Percentiles rank a stretch among this genome's conserved stretches.
phyloP scores from a whole-genome alignment of 495 filamentous ascomycete genomes.

The Cladorrhinum samala region DNA sequence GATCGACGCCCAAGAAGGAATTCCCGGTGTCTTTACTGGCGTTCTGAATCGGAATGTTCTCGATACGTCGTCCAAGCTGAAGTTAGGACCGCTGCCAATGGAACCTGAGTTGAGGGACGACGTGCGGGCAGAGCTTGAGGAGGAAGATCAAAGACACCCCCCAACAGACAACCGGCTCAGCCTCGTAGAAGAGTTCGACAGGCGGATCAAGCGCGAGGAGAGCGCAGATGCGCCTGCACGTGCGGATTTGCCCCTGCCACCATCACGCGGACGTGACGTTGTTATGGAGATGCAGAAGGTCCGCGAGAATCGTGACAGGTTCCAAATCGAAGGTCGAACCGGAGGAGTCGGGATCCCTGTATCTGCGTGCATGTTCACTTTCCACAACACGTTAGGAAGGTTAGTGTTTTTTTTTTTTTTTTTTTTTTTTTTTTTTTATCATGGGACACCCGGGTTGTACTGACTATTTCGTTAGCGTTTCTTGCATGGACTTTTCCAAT shows the following conservation, averaged over 20 bases:
- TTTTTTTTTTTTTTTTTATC: too few species aligned
- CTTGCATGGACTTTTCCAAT: conserved; percentile 87
- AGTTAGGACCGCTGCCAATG: conserved; percentile 72
- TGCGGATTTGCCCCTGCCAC: conserved; percentile 73
- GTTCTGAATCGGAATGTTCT: conserved; percentile 68
- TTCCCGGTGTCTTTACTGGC: conserved; percentile 83
- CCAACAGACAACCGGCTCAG: conserved; percentile 57
- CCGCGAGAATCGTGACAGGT: conserved; percentile 87
- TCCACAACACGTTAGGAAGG: conserved; percentile 91
- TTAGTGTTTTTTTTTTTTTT: too few species aligned
- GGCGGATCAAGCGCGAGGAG: conserved; percentile 81
- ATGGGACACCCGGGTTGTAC: too few species aligned
- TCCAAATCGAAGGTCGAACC: conserved; percentile 71
- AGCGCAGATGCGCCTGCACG: conserved; percentile 74
- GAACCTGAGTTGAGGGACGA: conserved; percentile 73
- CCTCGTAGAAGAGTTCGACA: conserved; percentile 72
- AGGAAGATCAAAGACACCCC: conserved; percentile 67
- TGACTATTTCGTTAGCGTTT: conserved; percentile 52
- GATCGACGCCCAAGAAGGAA: conserved; percentile 83
- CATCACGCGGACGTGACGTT: conserved; percentile 79
- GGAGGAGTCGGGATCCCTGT: conserved; percentile 74
- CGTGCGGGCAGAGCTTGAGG: conserved; percentile 73
- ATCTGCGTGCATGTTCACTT: conserved; percentile 92
- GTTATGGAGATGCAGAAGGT: conserved; percentile 91
- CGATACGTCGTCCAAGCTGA: conserved; percentile 51